A percentile compares a stretch with the other conserved stretches of the same genome.
These are phyloP conservation scores for Backusella circina DNA, from an alignment of 192 early-diverging fungal species.

Conservation along the genomic window DNA sequence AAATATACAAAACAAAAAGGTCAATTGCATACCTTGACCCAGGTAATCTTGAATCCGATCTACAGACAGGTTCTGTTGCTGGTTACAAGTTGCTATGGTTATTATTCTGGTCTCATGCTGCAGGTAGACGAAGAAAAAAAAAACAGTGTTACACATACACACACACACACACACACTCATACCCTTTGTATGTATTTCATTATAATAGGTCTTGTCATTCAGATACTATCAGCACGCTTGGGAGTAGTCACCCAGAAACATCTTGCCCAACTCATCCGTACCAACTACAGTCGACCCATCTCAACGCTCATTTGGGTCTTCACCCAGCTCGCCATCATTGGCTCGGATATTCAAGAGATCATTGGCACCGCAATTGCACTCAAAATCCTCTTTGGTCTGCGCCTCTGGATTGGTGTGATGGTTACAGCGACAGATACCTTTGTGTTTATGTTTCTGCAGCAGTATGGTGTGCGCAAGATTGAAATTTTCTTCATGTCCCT, in stretches of 20 bases:
- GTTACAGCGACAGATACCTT: constrained; percentile 80
- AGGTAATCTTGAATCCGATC: constrained; percentile 66
- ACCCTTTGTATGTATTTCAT: too few relatives aligned
- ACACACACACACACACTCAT: neutral
- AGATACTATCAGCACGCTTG: constrained; percentile 55
- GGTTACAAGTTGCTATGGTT: constrained; percentile 67
- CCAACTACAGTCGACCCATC: constrained; percentile 46
- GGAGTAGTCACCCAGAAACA: constrained; percentile 66
- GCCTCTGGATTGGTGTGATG: constrained; percentile 69
- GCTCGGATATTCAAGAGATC: constrained; percentile 74
- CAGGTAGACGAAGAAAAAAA: constrained; percentile 31
- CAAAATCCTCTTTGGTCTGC: constrained; percentile 68
- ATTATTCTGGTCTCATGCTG: constrained; percentile 58
- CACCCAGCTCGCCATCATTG: constrained; percentile 65
- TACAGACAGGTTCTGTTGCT: constrained; percentile 67
- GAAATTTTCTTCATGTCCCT: constrained; percentile 72
- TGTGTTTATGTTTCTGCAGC: constrained; percentile 63
- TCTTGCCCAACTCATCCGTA: constrained; percentile 50
- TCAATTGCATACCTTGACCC: constrained; percentile 69
- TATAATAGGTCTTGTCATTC: constrained; percentile 48
- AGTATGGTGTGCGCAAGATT: constrained; percentile 61
- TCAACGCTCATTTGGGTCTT: constrained; percentile 52
- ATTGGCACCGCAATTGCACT: constrained; percentile 91
- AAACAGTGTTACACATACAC: neutral
- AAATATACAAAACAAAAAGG: constrained; percentile 15